Conservation (phyloP, 441 rosid genomes). For the Arabidopsis lyrata region DNA sequence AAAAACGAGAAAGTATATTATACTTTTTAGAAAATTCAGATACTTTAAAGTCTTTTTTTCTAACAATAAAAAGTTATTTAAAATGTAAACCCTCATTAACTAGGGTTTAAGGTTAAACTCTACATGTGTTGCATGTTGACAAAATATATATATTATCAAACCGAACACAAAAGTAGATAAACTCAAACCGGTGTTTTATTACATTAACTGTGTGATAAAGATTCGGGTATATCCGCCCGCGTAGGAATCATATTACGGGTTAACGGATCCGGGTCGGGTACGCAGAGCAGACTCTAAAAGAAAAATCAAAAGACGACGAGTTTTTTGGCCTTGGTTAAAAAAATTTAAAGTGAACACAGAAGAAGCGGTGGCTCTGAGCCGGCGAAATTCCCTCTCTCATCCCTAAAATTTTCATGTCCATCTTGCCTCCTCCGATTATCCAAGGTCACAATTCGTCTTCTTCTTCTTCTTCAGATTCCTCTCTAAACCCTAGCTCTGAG, state of each 20-base stretch:
- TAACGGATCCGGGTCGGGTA: conserved; percentile 29
- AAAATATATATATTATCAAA: neutral
- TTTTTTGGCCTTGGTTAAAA: conserved; percentile 3
- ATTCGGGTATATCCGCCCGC: conserved; percentile 41
- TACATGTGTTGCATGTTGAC: too few relatives aligned
- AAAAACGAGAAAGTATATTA: too few relatives aligned
- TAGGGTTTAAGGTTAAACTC: too few relatives aligned
- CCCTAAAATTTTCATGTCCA: conserved; percentile 90
- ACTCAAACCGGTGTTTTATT: neutral
- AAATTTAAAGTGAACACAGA: neutral
- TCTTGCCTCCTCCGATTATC: conserved; percentile 79
- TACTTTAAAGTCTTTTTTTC: too few relatives aligned
- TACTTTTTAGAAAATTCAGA: too few relatives aligned
- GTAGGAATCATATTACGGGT: conserved; percentile 21
- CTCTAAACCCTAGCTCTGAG: conserved; percentile 66
- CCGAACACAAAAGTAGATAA: neutral
- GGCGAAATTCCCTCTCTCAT: conserved; percentile 28
- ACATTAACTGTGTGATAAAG: neutral
- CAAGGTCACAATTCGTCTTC: conserved; percentile 67
- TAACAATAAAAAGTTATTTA: too few relatives aligned
- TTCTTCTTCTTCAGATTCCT: conserved; percentile 48
- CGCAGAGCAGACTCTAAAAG: neutral
- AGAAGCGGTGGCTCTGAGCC: conserved; percentile 48
- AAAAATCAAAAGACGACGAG: neutral
- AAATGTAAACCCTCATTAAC: too few relatives aligned